Evolutionary conservation across 371 early-diverging fungal species (phyloP).

Genomic region (Sporodiniella umbellata): DNA sequence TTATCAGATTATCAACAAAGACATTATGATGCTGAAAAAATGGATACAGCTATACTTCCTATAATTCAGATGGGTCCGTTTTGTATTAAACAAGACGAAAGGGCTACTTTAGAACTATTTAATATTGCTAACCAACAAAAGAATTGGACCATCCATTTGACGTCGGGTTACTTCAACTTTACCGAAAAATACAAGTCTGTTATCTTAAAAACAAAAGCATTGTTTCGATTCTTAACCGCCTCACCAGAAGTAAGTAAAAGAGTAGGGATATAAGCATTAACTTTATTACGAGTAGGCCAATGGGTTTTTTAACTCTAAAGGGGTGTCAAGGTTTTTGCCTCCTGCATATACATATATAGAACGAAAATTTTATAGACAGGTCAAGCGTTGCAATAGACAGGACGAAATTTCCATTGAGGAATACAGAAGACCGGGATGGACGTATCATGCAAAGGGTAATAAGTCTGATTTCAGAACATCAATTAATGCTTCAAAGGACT

Average conservation of each 20-base stretch:
- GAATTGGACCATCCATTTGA: constrained; percentile 59
- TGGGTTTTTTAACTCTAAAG: constrained; percentile 87
- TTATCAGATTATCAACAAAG: constrained; percentile 27
- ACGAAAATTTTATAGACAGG: constrained; percentile 52
- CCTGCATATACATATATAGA: constrained; percentile 86
- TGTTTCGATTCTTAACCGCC: constrained; percentile 74
- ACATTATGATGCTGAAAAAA: not conserved
- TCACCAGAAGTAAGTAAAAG: constrained; percentile 72
- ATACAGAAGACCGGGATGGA: constrained; percentile 80
- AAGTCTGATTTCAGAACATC: constrained; percentile 34
- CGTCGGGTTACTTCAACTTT: constrained; percentile 96
- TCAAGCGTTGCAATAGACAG: constrained; percentile 29
- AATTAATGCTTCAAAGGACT: constrained; percentile 32
- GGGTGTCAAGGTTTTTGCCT: constrained; percentile 85
- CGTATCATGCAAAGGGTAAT: constrained; percentile 79
- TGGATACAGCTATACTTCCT: constrained; percentile 79
- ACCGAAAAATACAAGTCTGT: constrained; percentile 60
- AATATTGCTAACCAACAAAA: constrained; percentile 37
- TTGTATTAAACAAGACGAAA: constrained; percentile 77
- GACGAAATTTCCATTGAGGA: constrained; percentile 64
- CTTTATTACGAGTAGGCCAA: constrained; percentile 64
- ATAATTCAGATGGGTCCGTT: constrained; percentile 87
- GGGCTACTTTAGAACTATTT: constrained; percentile 57
- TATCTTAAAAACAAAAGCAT: constrained; percentile 55
- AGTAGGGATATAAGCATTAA: not conserved